phyloP scores from a whole-genome alignment of 2,329 filamentous ascomycete species.

The Davidsoniella virescens region DNA sequence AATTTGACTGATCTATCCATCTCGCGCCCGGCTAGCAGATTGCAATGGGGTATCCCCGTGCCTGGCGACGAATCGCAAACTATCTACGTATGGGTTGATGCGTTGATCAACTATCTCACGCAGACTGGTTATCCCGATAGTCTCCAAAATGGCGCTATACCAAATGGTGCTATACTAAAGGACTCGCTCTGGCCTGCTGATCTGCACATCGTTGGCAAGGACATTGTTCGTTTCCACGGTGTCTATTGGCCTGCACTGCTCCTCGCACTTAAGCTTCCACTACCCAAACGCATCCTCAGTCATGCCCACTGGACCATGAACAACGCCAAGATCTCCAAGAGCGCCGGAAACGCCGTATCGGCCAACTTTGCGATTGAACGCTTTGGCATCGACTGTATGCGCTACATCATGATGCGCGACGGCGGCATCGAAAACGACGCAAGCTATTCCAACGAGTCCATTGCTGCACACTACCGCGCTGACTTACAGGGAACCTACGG shows the following conservation, averaged over 20 bases:
- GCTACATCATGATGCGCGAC: constrained; percentile 73
- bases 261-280: constrained; percentile 66
- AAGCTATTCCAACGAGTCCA: constrained; percentile 65
- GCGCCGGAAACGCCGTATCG: constrained; percentile 84
- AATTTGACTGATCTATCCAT: constrained; percentile 79
- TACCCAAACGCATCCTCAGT: constrained; percentile 65
- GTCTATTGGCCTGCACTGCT: constrained; percentile 97
- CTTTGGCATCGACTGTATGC: constrained; percentile 74
- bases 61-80: constrained; percentile 74
- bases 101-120: constrained; percentile 84
- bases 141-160: constrained; percentile 29
- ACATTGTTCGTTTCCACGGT: constrained; percentile 90
- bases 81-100: constrained; percentile 97
- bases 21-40: constrained; percentile 60
- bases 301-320: constrained; percentile 95
- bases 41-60: constrained; percentile 80
- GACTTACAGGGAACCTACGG: constrained; percentile 62
- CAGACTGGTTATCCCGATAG: constrained; percentile 40
- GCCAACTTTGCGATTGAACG: constrained; percentile 81
- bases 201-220: constrained; percentile 86
- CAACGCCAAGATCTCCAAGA: constrained; percentile 90
- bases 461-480: constrained; percentile 66
- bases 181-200: constrained; percentile 75
- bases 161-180: constrained; percentile 48
- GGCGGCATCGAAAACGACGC: constrained; percentile 64